A percentile compares a stretch with the other conserved stretches of the same genome.
Evolutionary conservation across 2,329 filamentous ascomycete genomes (phyloP).

Genomic region (Fusarium musae): DNA sequence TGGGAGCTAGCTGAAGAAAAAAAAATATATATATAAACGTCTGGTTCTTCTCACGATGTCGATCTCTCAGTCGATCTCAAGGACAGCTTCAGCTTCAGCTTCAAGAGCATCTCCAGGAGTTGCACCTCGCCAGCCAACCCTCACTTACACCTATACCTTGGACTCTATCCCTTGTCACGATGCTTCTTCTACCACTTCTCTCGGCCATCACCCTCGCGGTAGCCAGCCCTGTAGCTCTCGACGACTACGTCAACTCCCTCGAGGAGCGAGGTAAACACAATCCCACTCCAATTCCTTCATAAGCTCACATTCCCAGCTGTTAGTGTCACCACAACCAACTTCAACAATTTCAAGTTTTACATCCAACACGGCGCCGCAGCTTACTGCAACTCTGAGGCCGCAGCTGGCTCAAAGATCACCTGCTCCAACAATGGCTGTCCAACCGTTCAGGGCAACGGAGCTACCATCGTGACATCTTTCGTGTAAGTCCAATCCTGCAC

Average conservation of each 20-base stretch:
- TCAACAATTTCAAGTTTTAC: constrained; percentile 59
- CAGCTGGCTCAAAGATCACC: constrained; percentile 52
- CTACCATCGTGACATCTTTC: constrained; percentile 57
- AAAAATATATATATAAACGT: constrained; percentile 32
- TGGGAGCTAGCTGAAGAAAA: constrained; percentile 1
- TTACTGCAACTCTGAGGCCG: constrained; percentile 62
- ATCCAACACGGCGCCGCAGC: constrained; percentile 63
- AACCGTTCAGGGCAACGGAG: constrained; percentile 55
- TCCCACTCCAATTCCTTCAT: background rate
- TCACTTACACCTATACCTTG: background rate
- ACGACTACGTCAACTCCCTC: constrained; percentile 43
- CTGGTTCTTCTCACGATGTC: constrained; percentile 11
- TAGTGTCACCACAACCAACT: constrained; percentile 36
- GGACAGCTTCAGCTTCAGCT: constrained; percentile 2
- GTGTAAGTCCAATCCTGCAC: constrained; percentile 44
- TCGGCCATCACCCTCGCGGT: constrained; percentile 42
- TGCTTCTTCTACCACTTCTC: constrained; percentile 43
- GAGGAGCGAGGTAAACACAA: constrained; percentile 49
- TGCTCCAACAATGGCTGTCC: constrained; percentile 60
- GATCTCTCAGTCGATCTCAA: constrained; percentile 20
- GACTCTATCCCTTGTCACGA: constrained; percentile 12
- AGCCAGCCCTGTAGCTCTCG: constrained; percentile 42
- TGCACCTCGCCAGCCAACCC: background rate
- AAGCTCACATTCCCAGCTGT: constrained; percentile 8
- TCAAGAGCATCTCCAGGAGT: constrained; percentile 4